Base-by-base conservation (phyloP, 129 eudicot genomes). In the Dittrichia graveolens region DNA sequence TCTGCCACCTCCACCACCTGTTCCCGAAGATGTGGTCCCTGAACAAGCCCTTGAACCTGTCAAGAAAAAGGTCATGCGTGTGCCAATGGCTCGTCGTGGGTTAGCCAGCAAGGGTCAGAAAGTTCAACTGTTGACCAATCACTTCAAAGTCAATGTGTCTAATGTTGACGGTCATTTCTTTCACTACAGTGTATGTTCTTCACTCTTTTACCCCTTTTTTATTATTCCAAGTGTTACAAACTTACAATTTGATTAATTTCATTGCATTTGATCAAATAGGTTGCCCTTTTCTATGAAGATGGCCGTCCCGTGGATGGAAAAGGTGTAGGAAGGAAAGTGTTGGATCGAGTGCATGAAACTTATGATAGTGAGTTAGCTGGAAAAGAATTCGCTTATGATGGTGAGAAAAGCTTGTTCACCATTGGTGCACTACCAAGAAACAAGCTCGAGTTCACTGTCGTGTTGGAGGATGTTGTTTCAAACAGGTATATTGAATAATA, bases 1-100 rank as follows among this genome's bases (percentile, higher is more conserved):
- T 47, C 72, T 91, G 69, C 97, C 97, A 2, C 97, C 97, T 1
- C 97, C 97, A 11, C 97, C 97, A 16, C 97, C 93, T 4, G 83
- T 86, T 15, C 89, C 96, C 0, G 85, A 75, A 48, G 79, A 88
- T 66, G 81, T 88, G 39, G 85, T 84, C 48, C 97, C 97, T 1
- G 87, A 61, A 52, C 47, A 78, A 61, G 78, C 58, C 15, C 38
- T 31, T 1, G 90, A 83, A 58, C 84, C 82, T 0, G 85, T 34
- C 2, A 78, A 75, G 50, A 84, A 85, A 55, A 91, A 86, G 83
- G 73, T 80, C 11, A 3, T 61, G 54, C 79, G 97, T 0, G 85
- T 82, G 19, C 97, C 99, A 0, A 86, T 95, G 80, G 88, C 91
- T 0, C 73, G 99, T 41, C 88, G 84, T 0, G 97, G 97, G 18